Evolutionary conservation across 495 filamentous ascomycete species (phyloP), one percentile per base, ranked within the genome.

Genomic region (Amniculicola lignicola): DNA sequence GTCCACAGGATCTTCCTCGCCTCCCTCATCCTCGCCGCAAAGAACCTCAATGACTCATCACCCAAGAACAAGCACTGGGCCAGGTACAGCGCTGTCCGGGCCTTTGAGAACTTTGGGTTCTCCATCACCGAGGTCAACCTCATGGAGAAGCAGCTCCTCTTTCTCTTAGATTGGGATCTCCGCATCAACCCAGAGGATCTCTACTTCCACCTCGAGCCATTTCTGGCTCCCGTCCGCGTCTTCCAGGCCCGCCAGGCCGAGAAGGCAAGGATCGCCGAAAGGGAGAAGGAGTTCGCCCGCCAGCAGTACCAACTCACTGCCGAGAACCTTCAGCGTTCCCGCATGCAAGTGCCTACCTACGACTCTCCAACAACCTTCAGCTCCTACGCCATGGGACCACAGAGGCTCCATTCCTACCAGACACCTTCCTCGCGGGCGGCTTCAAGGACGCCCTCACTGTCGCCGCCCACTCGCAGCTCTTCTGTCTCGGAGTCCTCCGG

Each of bases 41-140:
- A 89, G 78, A 87, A 89, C 66, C 70, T 89, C 40, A 89, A 89
- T 64, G 86, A 89, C 75, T 95, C 91, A 42, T 95, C 90, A 22
- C 93, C 94, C 45, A 97, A 97, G 85, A 98, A 98, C 81, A 97
- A 96, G 82, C 93, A 98, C 77, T 98, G 93, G 93, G 90, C 93
- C 23, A 83, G 80, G 54, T 98, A 97, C 77, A 92, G 87, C 45
- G 71, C 74, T 35, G 83, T 93, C 52, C 81, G 84, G 61, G 85
- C 84, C 41, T 86, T 74, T 67, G 86, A 88, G 40, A 81, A 75
- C 50, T 98, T 97, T 69, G 87, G 91, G 57, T 98, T 97, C 78
- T 90, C 83, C 41, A 76, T 90, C 39, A 91, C 89, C 16, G 92
- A 97, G 74, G 92, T 97, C 54, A 97, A 96, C 75, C 79, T 96